Percentiles rank a stretch among this genome's conserved stretches.
phyloP scores from a whole-genome alignment of 768 basidiomycete species.

The Mycena vulgaris region DNA sequence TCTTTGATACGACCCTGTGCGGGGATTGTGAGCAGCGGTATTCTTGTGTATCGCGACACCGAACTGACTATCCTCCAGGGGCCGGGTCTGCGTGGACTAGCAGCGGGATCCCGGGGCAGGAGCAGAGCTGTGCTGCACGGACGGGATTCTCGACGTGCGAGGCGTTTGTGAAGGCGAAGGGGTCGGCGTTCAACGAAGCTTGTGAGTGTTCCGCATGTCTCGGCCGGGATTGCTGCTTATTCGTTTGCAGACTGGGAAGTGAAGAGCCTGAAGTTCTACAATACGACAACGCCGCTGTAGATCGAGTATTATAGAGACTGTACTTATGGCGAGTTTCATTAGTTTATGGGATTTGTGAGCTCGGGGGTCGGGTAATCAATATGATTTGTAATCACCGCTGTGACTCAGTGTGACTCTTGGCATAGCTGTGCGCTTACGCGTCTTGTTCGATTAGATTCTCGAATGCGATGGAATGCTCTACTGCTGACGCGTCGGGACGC shows the following conservation, averaged over 20 bases:
- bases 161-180: slow-evolving; percentile 81
- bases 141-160: slow-evolving; percentile 89
- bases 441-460: slow-evolving; percentile 7
- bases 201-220: slow-evolving; percentile 69
- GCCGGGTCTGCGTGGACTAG: slow-evolving; percentile 83
- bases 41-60: background rate
- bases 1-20: slow-evolving; percentile 93
- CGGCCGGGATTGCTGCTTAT: slow-evolving; percentile 22
- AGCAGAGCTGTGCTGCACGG: slow-evolving; percentile 85
- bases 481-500: slow-evolving; percentile 44
- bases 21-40: slow-evolving; percentile 69
- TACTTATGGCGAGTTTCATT: too few relatives aligned
- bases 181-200: slow-evolving; percentile 79
- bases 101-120: slow-evolving; percentile 87
- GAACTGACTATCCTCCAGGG: slow-evolving; percentile 44
- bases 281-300: slow-evolving; percentile 26
- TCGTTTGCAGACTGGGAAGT: slow-evolving; percentile 83
- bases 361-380: background rate
- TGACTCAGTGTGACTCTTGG: background rate
- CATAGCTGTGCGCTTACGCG: background rate
- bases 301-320: too few relatives aligned
- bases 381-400: background rate
- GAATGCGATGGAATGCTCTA: background rate
- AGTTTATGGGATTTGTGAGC: background rate
- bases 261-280: slow-evolving; percentile 78